A percentile compares a stretch with the other conserved stretches of the same genome.
Evolutionary conservation across 805 yeast genomes (phyloP).

Genomic region (Alloascoidea hylecoeti): DNA sequence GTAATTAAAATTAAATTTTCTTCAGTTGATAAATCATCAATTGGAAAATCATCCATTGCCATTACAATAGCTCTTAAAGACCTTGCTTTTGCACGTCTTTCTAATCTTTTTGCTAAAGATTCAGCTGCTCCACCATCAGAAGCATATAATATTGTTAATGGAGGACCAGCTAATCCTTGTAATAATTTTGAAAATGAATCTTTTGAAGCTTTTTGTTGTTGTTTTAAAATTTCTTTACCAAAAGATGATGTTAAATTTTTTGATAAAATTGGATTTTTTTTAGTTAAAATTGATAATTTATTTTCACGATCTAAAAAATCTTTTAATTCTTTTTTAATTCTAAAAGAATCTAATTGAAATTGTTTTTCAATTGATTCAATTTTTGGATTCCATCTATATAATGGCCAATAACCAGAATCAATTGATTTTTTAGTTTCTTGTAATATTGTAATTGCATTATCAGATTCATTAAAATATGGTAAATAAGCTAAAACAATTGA

Average conservation of each 20-base stretch:
- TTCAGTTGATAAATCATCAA: conserved; percentile 63
- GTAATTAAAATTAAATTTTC: conserved; percentile 54
- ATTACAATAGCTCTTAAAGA: conserved; percentile 55
- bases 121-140: conserved; percentile 91
- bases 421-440: conserved; percentile 84
- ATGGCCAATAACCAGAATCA: conserved; percentile 93
- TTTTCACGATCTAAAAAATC: conserved; percentile 84
- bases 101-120: conserved; percentile 63
- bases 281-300: conserved; percentile 62
- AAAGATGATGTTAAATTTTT: conserved; percentile 54
- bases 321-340: conserved; percentile 60
- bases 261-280: conserved; percentile 59
- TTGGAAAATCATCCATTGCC: conserved; percentile 58
- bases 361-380: conserved; percentile 28
- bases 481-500: conserved; percentile 82
- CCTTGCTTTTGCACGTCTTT: conserved; percentile 65
- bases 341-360: conserved; percentile 77
- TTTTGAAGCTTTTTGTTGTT: conserved; percentile 56
- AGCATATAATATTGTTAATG: conserved; percentile 73
- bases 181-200: conserved; percentile 64
- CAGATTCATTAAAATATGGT: conserved; percentile 56
- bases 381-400: conserved; percentile 72
- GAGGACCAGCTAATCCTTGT: conserved; percentile 88
- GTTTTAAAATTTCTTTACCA: conserved; percentile 42
- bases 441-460: conserved; percentile 58